Conservation (phyloP, 108 stramenopile species). For the Nitzschia sp. region DNA sequence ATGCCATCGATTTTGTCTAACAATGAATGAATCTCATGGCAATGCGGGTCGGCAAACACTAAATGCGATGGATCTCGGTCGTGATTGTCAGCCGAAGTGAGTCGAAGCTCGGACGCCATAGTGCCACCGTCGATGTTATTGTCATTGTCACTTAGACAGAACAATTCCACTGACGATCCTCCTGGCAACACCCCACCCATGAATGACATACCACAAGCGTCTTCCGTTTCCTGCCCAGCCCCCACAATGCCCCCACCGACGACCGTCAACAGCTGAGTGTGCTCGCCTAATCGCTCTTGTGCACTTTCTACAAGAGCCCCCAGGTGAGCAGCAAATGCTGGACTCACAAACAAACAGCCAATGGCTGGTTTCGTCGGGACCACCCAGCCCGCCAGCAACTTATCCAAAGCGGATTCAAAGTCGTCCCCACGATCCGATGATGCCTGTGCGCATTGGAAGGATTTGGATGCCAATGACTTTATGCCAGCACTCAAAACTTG, state of each 20-base stretch:
- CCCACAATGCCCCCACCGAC: conserved; percentile 25
- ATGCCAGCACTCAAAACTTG: background rate
- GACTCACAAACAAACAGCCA: conserved; percentile 1
- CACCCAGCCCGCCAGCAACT: background rate
- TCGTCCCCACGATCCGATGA: background rate
- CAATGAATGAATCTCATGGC: background rate
- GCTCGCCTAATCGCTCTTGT: background rate
- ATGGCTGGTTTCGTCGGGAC: background rate
- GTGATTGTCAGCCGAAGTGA: background rate
- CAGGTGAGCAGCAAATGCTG: background rate
- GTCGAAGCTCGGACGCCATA: background rate
- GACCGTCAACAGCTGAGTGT: conserved; percentile 10
- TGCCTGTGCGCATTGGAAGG: background rate
- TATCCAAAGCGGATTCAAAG: background rate
- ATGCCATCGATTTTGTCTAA: conserved; percentile 5
- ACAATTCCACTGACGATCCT: background rate
- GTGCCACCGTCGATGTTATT: background rate
- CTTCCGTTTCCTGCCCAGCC: conserved; percentile 3
- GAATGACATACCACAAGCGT: conserved; percentile 3
- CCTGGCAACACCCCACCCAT: conserved; percentile 8
- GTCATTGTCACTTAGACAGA: background rate
- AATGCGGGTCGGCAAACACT: conserved; percentile 28
- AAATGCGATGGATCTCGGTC: conserved; percentile 8
- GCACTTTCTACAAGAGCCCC: background rate
- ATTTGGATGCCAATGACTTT: conserved; percentile 1